Conservation (phyloP, 1,284 basidiomycete genomes). For the Cryptococcus sp. region DNA sequence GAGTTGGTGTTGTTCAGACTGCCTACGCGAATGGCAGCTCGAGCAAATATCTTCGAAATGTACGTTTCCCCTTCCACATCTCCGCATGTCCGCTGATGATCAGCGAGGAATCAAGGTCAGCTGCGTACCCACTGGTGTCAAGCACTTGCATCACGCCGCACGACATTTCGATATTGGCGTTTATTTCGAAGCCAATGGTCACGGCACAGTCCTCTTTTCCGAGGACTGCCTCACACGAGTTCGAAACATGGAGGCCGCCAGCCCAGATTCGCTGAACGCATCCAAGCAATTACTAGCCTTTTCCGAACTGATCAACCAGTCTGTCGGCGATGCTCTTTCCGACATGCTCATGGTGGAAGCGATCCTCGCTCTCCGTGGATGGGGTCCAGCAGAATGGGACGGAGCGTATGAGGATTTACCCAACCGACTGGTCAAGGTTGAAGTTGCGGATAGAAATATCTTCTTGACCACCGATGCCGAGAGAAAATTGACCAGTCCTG, state of each 20-base stretch:
- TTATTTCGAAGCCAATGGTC: conserved; percentile 99
- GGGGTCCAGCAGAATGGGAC: conserved; percentile 86
- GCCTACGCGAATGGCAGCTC: conserved; percentile 98
- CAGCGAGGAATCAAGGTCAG: conserved; percentile 68
- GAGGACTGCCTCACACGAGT: conserved; percentile 62
- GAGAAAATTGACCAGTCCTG: conserved; percentile 73
- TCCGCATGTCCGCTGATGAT: neutral
- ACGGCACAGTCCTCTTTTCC: conserved; percentile 96
- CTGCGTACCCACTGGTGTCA: conserved; percentile 96
- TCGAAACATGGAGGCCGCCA: conserved; percentile 62
- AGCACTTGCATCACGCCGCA: conserved; percentile 96
- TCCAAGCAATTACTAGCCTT: conserved; percentile 72
- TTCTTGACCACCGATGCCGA: conserved; percentile 96
- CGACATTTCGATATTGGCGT: conserved; percentile 91
- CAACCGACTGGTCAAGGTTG: conserved; percentile 94
- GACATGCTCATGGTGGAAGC: conserved; percentile 95
- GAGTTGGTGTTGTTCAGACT: conserved; percentile 94
- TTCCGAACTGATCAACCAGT: conserved; percentile 90
- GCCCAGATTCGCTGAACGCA: conserved; percentile 73
- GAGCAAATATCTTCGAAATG: conserved; percentile 82
- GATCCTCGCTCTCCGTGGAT: conserved; percentile 81
- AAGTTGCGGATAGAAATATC: conserved; percentile 73
- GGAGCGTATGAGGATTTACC: conserved; percentile 89
- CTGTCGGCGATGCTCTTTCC: conserved; percentile 94
- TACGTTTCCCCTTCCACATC: conserved; percentile 45